Conservation (phyloP, 352 stramenopile species). For the Pythium oligandrum region DNA sequence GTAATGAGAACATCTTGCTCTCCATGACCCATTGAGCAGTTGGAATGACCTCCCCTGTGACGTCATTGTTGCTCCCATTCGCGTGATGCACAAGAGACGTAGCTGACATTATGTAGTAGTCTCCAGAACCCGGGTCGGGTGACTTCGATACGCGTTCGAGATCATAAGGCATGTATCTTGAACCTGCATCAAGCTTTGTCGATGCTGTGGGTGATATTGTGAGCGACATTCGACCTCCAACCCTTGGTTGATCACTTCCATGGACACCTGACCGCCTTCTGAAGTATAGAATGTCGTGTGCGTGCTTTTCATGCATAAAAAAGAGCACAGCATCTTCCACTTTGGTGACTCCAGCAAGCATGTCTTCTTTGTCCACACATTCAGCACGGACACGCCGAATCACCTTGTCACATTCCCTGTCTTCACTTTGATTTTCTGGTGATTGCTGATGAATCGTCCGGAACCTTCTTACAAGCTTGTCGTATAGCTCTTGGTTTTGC, state of each 20-base stretch:
- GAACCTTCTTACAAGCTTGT: constrained; percentile 18
- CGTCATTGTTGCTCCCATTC: constrained; percentile 30
- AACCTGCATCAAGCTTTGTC: constrained; percentile 2
- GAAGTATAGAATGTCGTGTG: constrained; percentile 69
- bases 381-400: background rate
- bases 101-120: constrained; percentile 72
- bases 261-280: constrained; percentile 21
- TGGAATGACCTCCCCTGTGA: constrained; percentile 47
- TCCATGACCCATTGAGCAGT: constrained; percentile 70
- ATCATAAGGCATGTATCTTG: constrained; percentile 57
- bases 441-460: background rate
- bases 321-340: constrained; percentile 71
- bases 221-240: constrained; percentile 19
- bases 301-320: constrained; percentile 66
- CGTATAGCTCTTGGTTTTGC: constrained; percentile 23
- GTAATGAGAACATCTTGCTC: constrained; percentile 66
- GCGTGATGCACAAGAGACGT: constrained; percentile 54
- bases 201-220: constrained; percentile 20
- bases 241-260: background rate
- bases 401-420: too few relatives aligned
- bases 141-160: constrained; percentile 35
- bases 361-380: constrained; percentile 2
- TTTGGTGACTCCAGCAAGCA: constrained; percentile 12
- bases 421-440: too few relatives aligned
- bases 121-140: constrained; percentile 22